Conservation (phyloP, 2,329 filamentous ascomycete species). For the Monascus ruber region DNA sequence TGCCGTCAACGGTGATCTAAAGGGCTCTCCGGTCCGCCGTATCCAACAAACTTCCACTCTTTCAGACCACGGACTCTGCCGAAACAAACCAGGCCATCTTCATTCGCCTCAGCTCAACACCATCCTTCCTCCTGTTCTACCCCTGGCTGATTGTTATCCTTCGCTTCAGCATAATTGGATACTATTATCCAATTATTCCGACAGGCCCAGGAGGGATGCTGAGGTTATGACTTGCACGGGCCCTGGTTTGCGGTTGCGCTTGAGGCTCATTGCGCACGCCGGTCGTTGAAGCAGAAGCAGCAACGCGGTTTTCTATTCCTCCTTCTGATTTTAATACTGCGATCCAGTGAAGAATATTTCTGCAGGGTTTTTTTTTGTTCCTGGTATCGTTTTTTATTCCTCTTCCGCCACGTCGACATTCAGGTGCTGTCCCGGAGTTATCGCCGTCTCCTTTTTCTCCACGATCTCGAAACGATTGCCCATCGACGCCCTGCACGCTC, state of each 20-base stretch:
- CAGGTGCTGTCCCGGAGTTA: too few relatives aligned
- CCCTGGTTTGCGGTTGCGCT: slow-evolving; percentile 29
- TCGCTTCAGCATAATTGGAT: slow-evolving; percentile 3
- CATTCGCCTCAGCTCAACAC: background rate
- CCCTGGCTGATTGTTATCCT: background rate
- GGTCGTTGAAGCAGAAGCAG: slow-evolving; percentile 10
- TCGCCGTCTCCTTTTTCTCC: slow-evolving; percentile 3
- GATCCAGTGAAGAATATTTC: slow-evolving; percentile 18
- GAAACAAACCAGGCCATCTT: slow-evolving; percentile 4
- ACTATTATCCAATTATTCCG: background rate
- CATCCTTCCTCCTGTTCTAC: background rate
- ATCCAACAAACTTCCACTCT: slow-evolving; percentile 3
- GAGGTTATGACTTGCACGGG: slow-evolving; percentile 29
- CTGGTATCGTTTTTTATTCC: slow-evolving; percentile 3
- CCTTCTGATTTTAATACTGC: slow-evolving; percentile 11
- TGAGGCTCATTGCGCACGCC: slow-evolving; percentile 28
- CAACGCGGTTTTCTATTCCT: slow-evolving; percentile 10
- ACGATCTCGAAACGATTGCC: slow-evolving; percentile 18
- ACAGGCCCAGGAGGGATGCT: slow-evolving; percentile 19
- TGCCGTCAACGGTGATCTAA: too few relatives aligned
- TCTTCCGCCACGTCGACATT: too few relatives aligned
- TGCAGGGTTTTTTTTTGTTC: slow-evolving; percentile 9
- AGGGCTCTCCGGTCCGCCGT: slow-evolving; percentile 10
- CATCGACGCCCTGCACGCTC: slow-evolving; percentile 23
- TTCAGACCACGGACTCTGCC: slow-evolving; percentile 7